A percentile compares a stretch with the other conserved stretches of the same genome.
Evolutionary conservation across 805 yeast genomes (phyloP).

Genomic region (Saccharomyces cerevisiae): DNA sequence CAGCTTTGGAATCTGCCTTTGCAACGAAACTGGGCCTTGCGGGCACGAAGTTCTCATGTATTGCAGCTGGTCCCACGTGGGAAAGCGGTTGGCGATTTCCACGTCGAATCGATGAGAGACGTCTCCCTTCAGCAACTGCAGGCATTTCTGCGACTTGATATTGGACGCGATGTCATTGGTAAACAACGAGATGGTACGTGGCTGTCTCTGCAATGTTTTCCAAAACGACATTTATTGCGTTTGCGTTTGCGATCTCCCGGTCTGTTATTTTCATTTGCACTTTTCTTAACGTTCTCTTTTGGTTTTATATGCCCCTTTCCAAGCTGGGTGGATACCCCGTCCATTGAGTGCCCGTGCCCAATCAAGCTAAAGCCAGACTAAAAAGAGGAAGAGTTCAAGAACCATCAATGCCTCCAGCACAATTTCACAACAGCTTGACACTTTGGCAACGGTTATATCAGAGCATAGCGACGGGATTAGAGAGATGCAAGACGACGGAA

Average conservation of each 20-base stretch:
- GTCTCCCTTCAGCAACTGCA: conserved; percentile 12
- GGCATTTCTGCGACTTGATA: conserved; percentile 17
- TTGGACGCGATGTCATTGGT: conserved; percentile 19
- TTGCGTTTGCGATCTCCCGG: not conserved
- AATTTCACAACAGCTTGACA: not conserved
- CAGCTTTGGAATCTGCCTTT: conserved; percentile 15
- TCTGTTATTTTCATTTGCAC: not conserved
- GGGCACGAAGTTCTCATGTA: conserved; percentile 17
- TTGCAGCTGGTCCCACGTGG: conserved; percentile 25
- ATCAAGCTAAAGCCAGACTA: not conserved
- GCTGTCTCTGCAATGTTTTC: conserved; percentile 37
- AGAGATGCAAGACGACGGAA: not conserved
- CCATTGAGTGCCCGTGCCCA: not conserved
- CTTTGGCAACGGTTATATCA: not conserved
- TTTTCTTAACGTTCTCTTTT: not conserved
- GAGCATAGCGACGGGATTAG: not conserved
- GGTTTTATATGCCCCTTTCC: not conserved
- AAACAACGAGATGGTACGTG: conserved; percentile 41
- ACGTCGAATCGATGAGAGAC: conserved; percentile 12
- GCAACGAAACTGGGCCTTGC: conserved; percentile 7
- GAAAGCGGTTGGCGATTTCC: conserved; percentile 20
- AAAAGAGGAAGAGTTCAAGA: not conserved
- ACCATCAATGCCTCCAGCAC: not conserved
- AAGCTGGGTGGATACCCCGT: not conserved
- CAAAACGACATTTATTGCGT: conserved; percentile 37